Percentiles rank a stretch among this genome's conserved stretches.
Evolutionary conservation across 139 green algal genomes (phyloP).

Genomic region (Coccomyxa sp.): DNA sequence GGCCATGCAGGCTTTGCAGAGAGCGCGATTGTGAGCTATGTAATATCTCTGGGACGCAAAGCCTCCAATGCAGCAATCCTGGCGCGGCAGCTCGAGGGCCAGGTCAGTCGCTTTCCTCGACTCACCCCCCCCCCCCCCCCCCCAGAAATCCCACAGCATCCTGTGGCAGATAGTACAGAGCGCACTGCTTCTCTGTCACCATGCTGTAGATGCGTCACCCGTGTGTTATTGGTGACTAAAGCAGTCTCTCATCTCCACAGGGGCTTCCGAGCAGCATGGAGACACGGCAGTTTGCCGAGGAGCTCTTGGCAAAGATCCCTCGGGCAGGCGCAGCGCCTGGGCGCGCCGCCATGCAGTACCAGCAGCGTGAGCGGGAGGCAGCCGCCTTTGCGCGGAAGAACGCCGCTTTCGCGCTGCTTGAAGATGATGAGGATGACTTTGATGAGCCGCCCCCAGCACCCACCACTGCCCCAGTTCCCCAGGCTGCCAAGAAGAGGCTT

Average conservation of each 20-base stretch:
- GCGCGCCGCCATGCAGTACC: slow-evolving; percentile 11
- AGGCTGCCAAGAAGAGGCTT: slow-evolving; percentile 29
- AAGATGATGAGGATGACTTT: slow-evolving; percentile 44
- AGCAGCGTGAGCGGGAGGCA: slow-evolving; percentile 26
- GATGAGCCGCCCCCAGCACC: slow-evolving; percentile 6
- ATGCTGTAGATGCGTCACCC: neutral
- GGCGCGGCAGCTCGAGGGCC: slow-evolving; percentile 7
- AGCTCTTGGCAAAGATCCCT: slow-evolving; percentile 49
- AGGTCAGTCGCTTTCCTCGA: slow-evolving; percentile 1
- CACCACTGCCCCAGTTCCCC: slow-evolving; percentile 10
- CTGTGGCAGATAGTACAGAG: neutral
- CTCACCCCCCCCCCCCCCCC: neutral
- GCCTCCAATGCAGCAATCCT: neutral
- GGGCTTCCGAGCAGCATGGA: slow-evolving; percentile 4
- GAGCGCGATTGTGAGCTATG: slow-evolving; percentile 36
- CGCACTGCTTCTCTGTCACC: neutral
- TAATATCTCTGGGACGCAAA: slow-evolving; percentile 27
- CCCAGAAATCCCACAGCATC: neutral
- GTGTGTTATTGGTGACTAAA: neutral
- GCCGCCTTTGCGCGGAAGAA: slow-evolving; percentile 43
- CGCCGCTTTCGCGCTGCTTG: slow-evolving; percentile 33
- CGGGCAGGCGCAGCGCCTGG: slow-evolving; percentile 7
- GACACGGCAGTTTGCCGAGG: slow-evolving; percentile 52
- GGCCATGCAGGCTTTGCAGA: slow-evolving; percentile 38
- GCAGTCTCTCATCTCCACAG: neutral